These are phyloP conservation scores for Carex pumila DNA, from an alignment of 176 grass and related monocot genomes.

Conservation along the genomic window DNA sequence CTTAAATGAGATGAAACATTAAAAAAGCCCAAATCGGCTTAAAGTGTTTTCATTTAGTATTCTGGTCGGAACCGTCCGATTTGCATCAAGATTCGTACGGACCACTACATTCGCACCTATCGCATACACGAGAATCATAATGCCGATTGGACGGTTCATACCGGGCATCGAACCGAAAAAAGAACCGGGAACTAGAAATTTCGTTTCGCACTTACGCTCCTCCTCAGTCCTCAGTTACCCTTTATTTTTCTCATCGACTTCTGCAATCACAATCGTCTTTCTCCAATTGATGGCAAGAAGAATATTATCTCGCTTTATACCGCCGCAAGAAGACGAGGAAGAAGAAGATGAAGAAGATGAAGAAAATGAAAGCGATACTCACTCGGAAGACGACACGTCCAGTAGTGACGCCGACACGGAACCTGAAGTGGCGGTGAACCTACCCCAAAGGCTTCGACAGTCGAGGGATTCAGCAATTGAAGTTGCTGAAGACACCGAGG, in stretches of 20 bases:
- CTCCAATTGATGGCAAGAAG: neutral
- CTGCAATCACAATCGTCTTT: neutral
- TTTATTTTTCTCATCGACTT: neutral
- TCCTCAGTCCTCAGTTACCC: neutral
- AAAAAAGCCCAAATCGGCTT: neutral
- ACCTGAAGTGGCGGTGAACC: neutral
- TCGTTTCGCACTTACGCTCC: neutral
- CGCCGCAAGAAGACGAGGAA: conserved; percentile 11
- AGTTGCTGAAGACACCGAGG: neutral
- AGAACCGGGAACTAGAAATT: neutral
- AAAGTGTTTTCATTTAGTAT: neutral
- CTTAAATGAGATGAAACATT: neutral
- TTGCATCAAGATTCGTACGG: too few relatives aligned
- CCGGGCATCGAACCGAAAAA: neutral
- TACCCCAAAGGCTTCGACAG: too few relatives aligned
- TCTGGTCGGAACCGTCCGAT: too few relatives aligned
- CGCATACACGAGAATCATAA: too few relatives aligned
- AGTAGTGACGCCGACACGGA: neutral
- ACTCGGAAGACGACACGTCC: neutral
- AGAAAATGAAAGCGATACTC: neutral
- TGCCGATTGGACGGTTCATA: too few relatives aligned
- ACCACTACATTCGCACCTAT: too few relatives aligned
- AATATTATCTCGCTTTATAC: neutral
- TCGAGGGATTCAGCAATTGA: neutral
- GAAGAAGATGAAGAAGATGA: neutral